Conservation (phyloP, 192 early-diverging fungal genomes). For the Spizellomyces punctatus region DNA sequence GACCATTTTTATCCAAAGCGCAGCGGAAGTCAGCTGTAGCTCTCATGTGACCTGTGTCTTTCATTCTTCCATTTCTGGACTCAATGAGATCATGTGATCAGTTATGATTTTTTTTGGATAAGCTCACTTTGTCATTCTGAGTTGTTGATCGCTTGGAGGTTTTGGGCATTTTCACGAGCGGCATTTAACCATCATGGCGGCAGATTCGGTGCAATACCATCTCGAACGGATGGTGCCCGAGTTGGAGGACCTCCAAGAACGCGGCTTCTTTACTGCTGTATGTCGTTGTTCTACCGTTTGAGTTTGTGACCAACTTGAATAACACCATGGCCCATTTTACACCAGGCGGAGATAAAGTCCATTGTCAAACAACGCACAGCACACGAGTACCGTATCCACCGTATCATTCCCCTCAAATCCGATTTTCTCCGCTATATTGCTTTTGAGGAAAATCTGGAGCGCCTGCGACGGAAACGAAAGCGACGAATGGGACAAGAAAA, state of each 20-base stretch:
- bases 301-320: background rate
- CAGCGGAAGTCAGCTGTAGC: too few relatives aligned
- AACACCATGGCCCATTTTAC: background rate
- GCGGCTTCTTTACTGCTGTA: slow-evolving; percentile 79
- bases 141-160: too few relatives aligned
- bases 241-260: slow-evolving; percentile 83
- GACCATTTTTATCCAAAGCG: too few relatives aligned
- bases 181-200: slow-evolving; percentile 27
- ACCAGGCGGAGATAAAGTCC: slow-evolving; percentile 72
- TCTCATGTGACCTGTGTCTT: too few relatives aligned
- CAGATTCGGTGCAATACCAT: slow-evolving; percentile 85
- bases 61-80: too few relatives aligned
- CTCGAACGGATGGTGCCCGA: slow-evolving; percentile 94
- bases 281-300: background rate
- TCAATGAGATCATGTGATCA: too few relatives aligned
- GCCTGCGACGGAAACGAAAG: slow-evolving; percentile 77
- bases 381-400: slow-evolving; percentile 85
- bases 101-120: too few relatives aligned
- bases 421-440: slow-evolving; percentile 93
- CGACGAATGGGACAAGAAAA: slow-evolving; percentile 57
- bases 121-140: too few relatives aligned
- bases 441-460: slow-evolving; percentile 92
- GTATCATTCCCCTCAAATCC: slow-evolving; percentile 68
- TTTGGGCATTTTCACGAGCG: background rate
- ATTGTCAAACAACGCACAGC: slow-evolving; percentile 87